Evolutionary conservation across 352 stramenopile genomes (phyloP).

Genomic region (Hyaloperonospora brassicae): DNA sequence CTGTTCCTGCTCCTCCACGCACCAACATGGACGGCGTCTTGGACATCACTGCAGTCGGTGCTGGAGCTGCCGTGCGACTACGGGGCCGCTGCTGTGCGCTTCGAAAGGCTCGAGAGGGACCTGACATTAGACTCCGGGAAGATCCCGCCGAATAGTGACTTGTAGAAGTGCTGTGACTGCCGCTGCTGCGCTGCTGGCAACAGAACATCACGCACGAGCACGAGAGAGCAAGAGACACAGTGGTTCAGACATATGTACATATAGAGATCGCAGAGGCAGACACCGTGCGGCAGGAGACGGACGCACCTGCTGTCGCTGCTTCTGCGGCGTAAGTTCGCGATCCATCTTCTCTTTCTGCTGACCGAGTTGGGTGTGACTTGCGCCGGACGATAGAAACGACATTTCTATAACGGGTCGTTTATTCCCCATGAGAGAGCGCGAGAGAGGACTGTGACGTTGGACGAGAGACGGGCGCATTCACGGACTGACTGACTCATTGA

Average conservation of each 20-base stretch:
- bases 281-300: not conserved
- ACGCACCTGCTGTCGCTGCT: conserved; percentile 67
- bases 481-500: no score
- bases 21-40: conserved; percentile 41
- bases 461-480: not conserved
- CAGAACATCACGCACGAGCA: not conserved
- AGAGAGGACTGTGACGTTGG: no score
- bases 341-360: conserved; percentile 31
- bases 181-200: conserved; percentile 23
- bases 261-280: not conserved
- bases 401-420: no score
- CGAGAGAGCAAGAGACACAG: conserved; percentile 1
- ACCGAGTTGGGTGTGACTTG: no score
- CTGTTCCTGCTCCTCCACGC: conserved; percentile 8
- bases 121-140: not conserved
- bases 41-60: conserved; percentile 23
- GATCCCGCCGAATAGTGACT: conserved; percentile 8
- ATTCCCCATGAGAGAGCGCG: not conserved
- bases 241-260: not conserved
- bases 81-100: conserved; percentile 23
- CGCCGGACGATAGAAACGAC: no score
- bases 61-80: conserved; percentile 18
- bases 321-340: conserved; percentile 62
- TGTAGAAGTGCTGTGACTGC: conserved; percentile 8
- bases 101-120: conserved; percentile 19